Evolutionary conservation across 2,329 filamentous ascomycete species (phyloP).

Genomic region (Tolypocladium endophyticum): DNA sequence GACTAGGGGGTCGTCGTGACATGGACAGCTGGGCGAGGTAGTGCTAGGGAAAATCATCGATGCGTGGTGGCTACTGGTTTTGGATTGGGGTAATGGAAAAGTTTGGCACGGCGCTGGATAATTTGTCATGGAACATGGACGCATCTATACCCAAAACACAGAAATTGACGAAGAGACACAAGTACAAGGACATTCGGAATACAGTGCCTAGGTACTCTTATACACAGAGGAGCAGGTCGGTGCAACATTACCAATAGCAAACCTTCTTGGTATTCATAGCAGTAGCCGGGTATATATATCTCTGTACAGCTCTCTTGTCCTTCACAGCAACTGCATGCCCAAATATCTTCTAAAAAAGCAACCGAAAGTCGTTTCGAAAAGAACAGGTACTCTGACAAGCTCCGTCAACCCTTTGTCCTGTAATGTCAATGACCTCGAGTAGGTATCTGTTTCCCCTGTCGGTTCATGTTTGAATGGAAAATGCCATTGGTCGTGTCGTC

Average conservation of each 20-base stretch:
- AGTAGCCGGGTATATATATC: conserved; percentile 2
- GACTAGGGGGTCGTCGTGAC: not conserved
- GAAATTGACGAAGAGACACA: not conserved
- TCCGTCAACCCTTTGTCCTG: not conserved
- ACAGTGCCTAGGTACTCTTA: not conserved
- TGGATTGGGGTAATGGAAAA: not conserved
- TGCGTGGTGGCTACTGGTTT: not conserved
- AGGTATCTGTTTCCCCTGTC: not conserved
- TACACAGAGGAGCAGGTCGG: not conserved
- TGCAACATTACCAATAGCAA: not conserved
- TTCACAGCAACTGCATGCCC: not conserved
- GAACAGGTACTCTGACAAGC: not conserved
- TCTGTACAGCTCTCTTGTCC: not conserved
- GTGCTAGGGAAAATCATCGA: not conserved
- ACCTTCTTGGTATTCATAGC: conserved; percentile 2
- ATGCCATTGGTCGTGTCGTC: not conserved
- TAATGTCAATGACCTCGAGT: not conserved
- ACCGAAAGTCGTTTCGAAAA: not conserved
- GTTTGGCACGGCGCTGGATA: not conserved
- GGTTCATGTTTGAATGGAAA: not conserved
- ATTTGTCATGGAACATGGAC: not conserved
- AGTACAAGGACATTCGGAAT: not conserved
- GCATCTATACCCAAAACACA: not conserved
- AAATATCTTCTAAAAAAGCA: not conserved
- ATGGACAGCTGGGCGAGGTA: not conserved